Evolutionary conservation across 257 asterid species (phyloP).

Genomic region (Capsicum baccatum): DNA sequence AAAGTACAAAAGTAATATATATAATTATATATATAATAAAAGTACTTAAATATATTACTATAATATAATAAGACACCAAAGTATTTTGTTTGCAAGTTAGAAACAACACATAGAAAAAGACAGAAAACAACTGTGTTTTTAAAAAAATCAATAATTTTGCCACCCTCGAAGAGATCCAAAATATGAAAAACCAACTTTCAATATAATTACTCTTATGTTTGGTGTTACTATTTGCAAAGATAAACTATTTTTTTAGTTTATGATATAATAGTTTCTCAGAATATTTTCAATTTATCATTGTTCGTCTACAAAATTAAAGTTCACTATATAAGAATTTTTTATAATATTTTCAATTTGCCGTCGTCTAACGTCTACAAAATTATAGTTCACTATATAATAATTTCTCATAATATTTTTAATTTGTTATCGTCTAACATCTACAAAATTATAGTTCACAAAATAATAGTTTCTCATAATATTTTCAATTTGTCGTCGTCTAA

Average conservation of each 20-base stretch:
- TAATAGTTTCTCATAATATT: too few species aligned
- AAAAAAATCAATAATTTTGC: conserved; percentile 8
- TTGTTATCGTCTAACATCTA: too few species aligned
- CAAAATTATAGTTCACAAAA: too few species aligned
- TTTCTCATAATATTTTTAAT: too few species aligned
- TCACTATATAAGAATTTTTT: too few species aligned
- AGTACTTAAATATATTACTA: background rate
- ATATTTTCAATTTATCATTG: too few species aligned
- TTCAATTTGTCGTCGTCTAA: too few species aligned
- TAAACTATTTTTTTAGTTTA: fast-evolving
- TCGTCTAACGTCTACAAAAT: too few species aligned
- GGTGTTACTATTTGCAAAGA: background rate
- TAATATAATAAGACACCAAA: background rate
- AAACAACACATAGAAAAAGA: conserved; percentile 13
- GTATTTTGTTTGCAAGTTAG: conserved; percentile 13
- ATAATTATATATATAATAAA: background rate
- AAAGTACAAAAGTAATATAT: conserved; percentile 7
- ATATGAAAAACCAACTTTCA: background rate
- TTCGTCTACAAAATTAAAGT: too few species aligned
- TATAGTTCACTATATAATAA: too few species aligned
- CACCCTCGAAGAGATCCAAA: conserved; percentile 20
- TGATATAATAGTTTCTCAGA: fast-evolving
- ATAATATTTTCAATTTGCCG: too few species aligned
- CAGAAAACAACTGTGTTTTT: conserved; percentile 21
- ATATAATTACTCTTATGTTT: fast-evolving